Percentiles rank a stretch among this genome's conserved stretches.
These are phyloP conservation scores for Eucalyptus tenuipes DNA, from an alignment of 345 rosid species.

Conservation along the genomic window DNA sequence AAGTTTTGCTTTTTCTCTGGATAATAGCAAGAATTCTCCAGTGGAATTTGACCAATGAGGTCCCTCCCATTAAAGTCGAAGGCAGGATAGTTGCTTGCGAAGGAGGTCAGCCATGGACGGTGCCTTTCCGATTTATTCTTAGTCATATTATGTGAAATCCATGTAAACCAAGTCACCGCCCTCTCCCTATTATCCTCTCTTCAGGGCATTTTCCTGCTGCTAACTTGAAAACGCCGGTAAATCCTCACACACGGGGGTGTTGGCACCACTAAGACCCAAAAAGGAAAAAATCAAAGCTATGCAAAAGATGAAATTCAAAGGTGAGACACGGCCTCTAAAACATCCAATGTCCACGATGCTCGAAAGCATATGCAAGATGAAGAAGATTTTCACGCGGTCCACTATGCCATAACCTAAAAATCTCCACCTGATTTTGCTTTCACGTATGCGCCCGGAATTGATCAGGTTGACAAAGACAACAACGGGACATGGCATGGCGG, in stretches of 20 bases:
- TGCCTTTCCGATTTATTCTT: background rate
- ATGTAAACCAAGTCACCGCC: background rate
- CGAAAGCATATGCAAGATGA: background rate
- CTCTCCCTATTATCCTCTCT: background rate
- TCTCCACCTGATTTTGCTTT: background rate
- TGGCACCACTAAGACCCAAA: too few relatives aligned
- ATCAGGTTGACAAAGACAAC: background rate
- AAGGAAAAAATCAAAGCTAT: background rate
- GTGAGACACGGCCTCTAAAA: background rate
- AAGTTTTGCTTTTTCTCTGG: constrained; percentile 16
- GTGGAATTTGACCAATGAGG: constrained; percentile 93
- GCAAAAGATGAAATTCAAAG: background rate
- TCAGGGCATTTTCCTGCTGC: background rate
- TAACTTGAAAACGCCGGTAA: too few relatives aligned
- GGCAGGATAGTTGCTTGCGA: constrained; percentile 94
- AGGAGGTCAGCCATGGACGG: constrained; percentile 51
- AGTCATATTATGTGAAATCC: background rate
- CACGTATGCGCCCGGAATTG: background rate
- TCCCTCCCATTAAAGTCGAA: constrained; percentile 88
- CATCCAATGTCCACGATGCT: background rate
- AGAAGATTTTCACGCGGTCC: background rate
- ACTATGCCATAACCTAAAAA: background rate
- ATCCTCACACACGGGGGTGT: too few relatives aligned
- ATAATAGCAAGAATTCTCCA: constrained; percentile 81
- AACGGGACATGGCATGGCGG: background rate